Base-by-base conservation (phyloP, 768 basidiomycete genomes). In the Kwoniella dejecticola region DNA sequence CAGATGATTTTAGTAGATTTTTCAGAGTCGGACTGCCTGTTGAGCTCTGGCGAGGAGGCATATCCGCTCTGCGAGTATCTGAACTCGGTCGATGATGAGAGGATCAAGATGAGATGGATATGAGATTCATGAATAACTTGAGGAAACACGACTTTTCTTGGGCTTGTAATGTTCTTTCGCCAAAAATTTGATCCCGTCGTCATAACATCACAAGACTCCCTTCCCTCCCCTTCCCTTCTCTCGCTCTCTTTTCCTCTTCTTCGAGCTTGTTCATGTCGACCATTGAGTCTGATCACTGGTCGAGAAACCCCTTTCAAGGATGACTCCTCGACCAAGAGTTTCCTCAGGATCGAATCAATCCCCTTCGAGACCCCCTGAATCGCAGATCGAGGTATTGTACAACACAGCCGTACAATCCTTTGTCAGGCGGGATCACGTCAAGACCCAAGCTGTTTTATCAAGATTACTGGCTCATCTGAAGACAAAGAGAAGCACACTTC, bases 341-440 rank as follows among this genome's bases (percentile, higher is more conserved):
- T 31, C 42, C 10, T 7, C 38, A 42, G 52, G 52, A 38, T 41
- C 24, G 52, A 38, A 53, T 19, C 29, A 40, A 26, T 27, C 46
- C 27, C 57, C 57, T 7, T 31, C 62, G 11, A 24, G 48, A n/a
- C 57, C 58, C 11, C 48, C 61, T 24, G 60, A 69, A 53, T 31
- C 71, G 2, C 52, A 53, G 15, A 52, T 70, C 40, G 74, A 76
- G 24, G 19, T 66, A 24, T 46, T 70, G 40, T 76, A 76, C 60
- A 72, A 73, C 47, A 64, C 65, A n/a, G 69, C 74, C 31, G 68
- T 69, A 38, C 71, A 76, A 55, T 64, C 71, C 19, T 76, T 76
- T 53, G 68, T 76, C 23, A 62, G 69, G 0, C 53, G 71, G 23
- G 71, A 76, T 56, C 71, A 76, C 42, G 27, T 55, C 57, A 69